Evolutionary conservation across 2,329 filamentous ascomycete species (phyloP), one percentile per base, ranked within the genome.

Genomic region (Aspergillus phoenicis): DNA sequence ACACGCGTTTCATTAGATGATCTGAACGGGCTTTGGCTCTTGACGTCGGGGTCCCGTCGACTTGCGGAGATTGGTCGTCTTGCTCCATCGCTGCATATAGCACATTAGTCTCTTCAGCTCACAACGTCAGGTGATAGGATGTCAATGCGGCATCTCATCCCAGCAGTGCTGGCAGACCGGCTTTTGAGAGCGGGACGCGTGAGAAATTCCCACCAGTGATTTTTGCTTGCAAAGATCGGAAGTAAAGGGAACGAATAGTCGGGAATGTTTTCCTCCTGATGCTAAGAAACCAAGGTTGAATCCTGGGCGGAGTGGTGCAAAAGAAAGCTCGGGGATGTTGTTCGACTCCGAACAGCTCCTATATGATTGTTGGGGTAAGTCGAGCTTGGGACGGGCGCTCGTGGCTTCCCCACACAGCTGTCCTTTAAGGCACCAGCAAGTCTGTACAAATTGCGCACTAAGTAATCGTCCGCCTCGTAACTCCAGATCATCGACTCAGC

Each of bases 1-100:
- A 81, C 6, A 81, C 79, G 60, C 79, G 77, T 69, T 81, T 81
- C 71, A 76, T 75, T 62, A 73, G 61, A 52, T 71, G 70, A 55
- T 74, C 71, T 49, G 73, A 62, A 60, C 69, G 70, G 62, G 70
- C 62, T 38, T 63, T 66, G 5, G 62, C 24, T 54, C 64, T 61
- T 51, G 62, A 59, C 52, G 45, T 38, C 6, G 61, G 57, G 36
- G 59, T 60, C 20, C 38, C 61, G 28, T 60, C 65, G 48, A 61
- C 36, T 43, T 33, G 63, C 20, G 62, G 43, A 39, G 64, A 61
- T 53, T 63, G 64, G 41, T 68, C 66, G 20, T 66, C 65, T 33
- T 52, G 61, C 28, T 69, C 64, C 52, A 62, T 63, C 48, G 45
- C 45, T 38, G 57, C 57, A 54, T 47, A 22, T 6, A 22, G 53